These are phyloP conservation scores for Brasenia schreberi DNA, from an alignment of 164 flowering plant species.

Conservation along the genomic window DNA sequence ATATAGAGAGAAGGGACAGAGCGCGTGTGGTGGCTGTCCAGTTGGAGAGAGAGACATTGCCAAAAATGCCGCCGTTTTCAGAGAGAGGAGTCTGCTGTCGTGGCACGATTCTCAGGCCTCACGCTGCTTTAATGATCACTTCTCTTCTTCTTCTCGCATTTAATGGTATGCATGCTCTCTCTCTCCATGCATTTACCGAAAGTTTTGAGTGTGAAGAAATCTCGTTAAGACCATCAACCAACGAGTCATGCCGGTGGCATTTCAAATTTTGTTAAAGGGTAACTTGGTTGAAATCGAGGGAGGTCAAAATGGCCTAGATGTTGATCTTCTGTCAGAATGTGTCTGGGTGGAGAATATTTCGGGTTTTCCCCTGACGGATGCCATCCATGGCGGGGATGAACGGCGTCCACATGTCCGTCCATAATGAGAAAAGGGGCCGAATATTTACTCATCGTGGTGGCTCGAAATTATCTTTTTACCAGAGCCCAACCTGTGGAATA, in stretches of 20 bases:
- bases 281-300: no score
- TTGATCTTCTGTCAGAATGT: no score
- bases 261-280: neutral
- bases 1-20: neutral
- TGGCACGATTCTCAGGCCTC: neutral
- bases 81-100: neutral
- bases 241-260: neutral
- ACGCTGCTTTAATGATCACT: neutral
- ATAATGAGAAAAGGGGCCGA: no score
- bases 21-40: neutral
- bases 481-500: no score
- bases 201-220: no score
- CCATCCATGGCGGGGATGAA: no score
- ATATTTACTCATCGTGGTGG: no score
- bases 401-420: no score
- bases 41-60: neutral
- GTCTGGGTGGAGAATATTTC: no score
- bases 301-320: no score
- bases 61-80: neutral
- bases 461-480: no score
- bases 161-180: neutral
- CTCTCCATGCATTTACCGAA: neutral
- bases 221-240: neutral
- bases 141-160: neutral
- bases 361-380: no score